Base-by-base conservation (phyloP, 805 yeast genomes). In the Geotrichum ghanense region DNA sequence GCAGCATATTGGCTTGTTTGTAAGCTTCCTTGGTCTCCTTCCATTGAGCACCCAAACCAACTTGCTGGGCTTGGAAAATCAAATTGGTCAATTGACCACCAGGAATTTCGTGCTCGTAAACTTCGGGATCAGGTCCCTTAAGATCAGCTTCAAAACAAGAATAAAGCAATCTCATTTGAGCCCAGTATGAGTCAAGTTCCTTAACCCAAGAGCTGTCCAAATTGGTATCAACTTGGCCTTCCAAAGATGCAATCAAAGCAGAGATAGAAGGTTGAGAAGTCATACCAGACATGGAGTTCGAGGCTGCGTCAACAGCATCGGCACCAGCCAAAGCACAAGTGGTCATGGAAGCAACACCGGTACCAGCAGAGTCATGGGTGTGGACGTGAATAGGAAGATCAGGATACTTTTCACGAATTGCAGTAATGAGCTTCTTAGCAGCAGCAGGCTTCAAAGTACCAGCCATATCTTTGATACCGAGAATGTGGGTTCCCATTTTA, bases 81-180 rank as follows among this genome's bases (percentile, higher is more conserved):
- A 92, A 74, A 75, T 92, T 92, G 53, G 99, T 92, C 68, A 92
- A 79, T 72, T 92, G 99, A 54, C 99, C 99, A 74, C 99, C 99
- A 49, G 99, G 99, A 56, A 92, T 92, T 75, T 92, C 99, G 71
- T 92, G 98, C 58, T 81, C 80, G 70, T 92, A 92, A 49, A 92
- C 98, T 69, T 92, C 98, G 58, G 99, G 97, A 70, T 92, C 99
- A 50, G 99, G 97, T 48, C 99, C 98, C 76, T 92, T 92, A 67
- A 92, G 78, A 63, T 92, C 97, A 47, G 98, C 97, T 70, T 88
- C 98, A 69, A 92, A 92, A 68, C 95, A 88, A 43, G 95, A 85
- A 74, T 92, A 92, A 55, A 92, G 72, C 64, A 92, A 74, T 72
- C 99, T 81, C 90, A 92, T 92, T 72, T 92, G 97, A 44, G 95